Conservation (phyloP, 208 protist genomes). For the Trypanosoma cruzi region DNA sequence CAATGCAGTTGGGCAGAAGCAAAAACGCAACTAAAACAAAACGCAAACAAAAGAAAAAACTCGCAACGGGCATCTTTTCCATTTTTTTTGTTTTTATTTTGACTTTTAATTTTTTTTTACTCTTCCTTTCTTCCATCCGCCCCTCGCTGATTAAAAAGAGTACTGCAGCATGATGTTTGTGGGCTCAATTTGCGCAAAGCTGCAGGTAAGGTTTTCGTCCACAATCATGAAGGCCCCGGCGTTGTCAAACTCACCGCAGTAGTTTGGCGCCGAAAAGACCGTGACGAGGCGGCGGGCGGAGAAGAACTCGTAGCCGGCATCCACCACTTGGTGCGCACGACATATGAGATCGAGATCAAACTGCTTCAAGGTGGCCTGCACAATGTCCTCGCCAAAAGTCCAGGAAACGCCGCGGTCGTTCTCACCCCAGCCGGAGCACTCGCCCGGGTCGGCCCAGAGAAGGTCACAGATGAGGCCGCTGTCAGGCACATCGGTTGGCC, state of each 20-base stretch:
- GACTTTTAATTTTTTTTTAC: neutral
- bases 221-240: slow-evolving; percentile 97
- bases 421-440: slow-evolving; percentile 92
- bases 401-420: slow-evolving; percentile 98
- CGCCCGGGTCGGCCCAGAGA: slow-evolving; percentile 97
- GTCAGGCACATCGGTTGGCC: slow-evolving; percentile 98
- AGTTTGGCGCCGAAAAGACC: slow-evolving; percentile 95
- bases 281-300: slow-evolving; percentile 97
- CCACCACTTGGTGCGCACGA: slow-evolving; percentile 97
- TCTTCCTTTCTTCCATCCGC: neutral
- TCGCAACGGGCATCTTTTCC: neutral
- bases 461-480: slow-evolving; percentile 97
- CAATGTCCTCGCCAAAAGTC: slow-evolving; percentile 96
- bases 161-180: slow-evolving; percentile 19
- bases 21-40: neutral
- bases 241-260: slow-evolving; percentile 99
- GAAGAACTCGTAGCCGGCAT: slow-evolving; percentile 99
- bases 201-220: slow-evolving; percentile 94
- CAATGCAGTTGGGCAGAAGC: neutral
- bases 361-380: slow-evolving; percentile 91
- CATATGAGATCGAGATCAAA: slow-evolving; percentile 99
- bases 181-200: slow-evolving; percentile 36
- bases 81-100: neutral
- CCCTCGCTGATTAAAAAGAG: slow-evolving; percentile 6
- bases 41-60: neutral